Evolutionary conservation across 331 rosid genomes (phyloP).

Genomic region (Telfairia occidentalis): DNA sequence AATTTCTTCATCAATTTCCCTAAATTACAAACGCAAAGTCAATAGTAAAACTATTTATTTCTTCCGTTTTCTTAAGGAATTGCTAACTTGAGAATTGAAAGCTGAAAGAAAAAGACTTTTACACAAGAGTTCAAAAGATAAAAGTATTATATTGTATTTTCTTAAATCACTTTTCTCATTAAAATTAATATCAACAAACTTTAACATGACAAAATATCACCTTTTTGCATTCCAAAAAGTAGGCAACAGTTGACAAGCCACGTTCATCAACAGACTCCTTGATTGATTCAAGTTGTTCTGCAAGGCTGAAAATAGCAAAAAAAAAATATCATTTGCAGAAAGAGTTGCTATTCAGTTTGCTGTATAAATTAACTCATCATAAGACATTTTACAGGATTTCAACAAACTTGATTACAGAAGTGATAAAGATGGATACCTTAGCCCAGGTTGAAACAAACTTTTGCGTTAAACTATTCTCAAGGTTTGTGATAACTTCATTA

Average conservation of each 20-base stretch:
- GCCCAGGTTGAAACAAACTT: neutral
- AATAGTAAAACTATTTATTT: neutral
- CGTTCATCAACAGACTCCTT: conserved; percentile 48
- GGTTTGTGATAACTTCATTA: neutral
- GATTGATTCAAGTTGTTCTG: conserved; percentile 87
- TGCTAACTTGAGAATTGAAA: neutral
- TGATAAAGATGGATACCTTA: neutral
- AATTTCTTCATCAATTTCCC: neutral
- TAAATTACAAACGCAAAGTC: neutral
- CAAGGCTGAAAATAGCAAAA: conserved; percentile 40
- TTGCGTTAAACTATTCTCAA: neutral
- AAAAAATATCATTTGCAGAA: neutral
- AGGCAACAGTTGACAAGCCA: conserved; percentile 45
- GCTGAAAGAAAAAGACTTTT: too few relatives aligned
- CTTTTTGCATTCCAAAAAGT: conserved; percentile 74
- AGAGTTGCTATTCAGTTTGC: neutral
- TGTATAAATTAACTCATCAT: neutral
- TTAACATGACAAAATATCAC: conserved; percentile 22
- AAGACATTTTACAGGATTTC: conserved; percentile 6
- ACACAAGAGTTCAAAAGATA: neutral
- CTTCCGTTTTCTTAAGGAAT: neutral
- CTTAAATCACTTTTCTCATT: neutral
- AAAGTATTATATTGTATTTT: neutral
- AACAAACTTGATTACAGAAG: neutral
- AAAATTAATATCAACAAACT: conserved; percentile 13